These are phyloP conservation scores for Geotrichum reessii DNA, from an alignment of 1,139 yeast genomes.

Conservation along the genomic window DNA sequence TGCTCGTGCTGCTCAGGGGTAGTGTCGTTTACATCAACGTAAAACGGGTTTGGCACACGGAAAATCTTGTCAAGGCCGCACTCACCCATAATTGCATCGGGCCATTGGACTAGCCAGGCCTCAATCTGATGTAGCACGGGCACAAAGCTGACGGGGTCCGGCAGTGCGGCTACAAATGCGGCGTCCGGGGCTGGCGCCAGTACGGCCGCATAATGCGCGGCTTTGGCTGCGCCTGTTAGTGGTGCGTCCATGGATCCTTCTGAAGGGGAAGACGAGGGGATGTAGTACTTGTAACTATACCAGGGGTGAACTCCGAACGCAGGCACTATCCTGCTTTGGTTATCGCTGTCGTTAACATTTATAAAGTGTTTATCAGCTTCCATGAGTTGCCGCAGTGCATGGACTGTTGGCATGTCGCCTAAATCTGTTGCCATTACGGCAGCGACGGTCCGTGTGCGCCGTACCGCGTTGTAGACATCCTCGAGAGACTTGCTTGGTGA, in stretches of 20 bases:
- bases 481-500: neutral
- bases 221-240: conserved; percentile 23
- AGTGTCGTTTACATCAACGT: conserved; percentile 33
- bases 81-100: conserved; percentile 60
- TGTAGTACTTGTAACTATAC: conserved; percentile 63
- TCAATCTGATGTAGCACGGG: conserved; percentile 38
- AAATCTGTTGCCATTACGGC: neutral
- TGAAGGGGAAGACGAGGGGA: conserved; percentile 22
- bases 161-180: conserved; percentile 48
- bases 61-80: conserved; percentile 80
- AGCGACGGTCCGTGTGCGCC: neutral
- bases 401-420: neutral
- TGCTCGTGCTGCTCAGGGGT: conserved; percentile 29
- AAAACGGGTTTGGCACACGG: conserved; percentile 37
- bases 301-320: conserved; percentile 90
- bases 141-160: conserved; percentile 52
- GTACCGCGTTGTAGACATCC: neutral
- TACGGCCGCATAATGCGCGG: conserved; percentile 52
- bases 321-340: conserved; percentile 41
- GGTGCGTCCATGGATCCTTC: conserved; percentile 9
- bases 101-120: conserved; percentile 30
- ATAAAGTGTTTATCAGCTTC: too few species aligned
- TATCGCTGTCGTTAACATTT: too few species aligned
- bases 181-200: conserved; percentile 40
- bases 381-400: neutral